Evolutionary conservation across 768 basidiomycete genomes (phyloP).

Genomic region (Hortiboletus flavorubellus): DNA sequence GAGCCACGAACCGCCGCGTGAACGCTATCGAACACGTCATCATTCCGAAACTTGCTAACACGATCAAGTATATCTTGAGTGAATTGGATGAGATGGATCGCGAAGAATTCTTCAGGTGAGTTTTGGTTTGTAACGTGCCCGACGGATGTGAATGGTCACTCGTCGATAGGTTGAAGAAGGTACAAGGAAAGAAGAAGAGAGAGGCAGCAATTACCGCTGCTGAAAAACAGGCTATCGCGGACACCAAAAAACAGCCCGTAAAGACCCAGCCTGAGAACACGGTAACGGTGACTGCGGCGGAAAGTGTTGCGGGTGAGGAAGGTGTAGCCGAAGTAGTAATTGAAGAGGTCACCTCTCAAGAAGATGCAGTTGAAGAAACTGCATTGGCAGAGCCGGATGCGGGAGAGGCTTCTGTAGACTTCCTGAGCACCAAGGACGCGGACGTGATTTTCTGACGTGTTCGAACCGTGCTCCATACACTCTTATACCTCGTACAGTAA

Average conservation of each 20-base stretch:
- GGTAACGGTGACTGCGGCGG: neutral
- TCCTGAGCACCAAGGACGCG: conserved; percentile 83
- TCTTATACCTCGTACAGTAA: conserved; percentile 13
- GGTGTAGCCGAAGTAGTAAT: conserved; percentile 16
- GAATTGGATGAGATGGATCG: conserved; percentile 99
- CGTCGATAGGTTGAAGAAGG: conserved; percentile 79
- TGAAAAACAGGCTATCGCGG: conserved; percentile 13
- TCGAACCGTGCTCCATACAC: neutral
- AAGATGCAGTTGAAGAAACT: conserved; percentile 24
- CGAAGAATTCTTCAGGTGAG: conserved; percentile 87
- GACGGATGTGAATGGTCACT: neutral
- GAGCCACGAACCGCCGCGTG: conserved; percentile 97
- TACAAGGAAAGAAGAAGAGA: conserved; percentile 95
- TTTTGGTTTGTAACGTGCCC: neutral
- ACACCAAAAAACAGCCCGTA: conserved; percentile 6
- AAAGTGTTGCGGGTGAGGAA: conserved; percentile 4
- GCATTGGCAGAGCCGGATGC: conserved; percentile 11
- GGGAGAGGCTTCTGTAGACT: conserved; percentile 46
- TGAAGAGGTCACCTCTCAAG: conserved; percentile 30
- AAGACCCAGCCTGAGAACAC: conserved; percentile 9
- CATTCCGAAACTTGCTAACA: conserved; percentile 94
- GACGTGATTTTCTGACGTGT: conserved; percentile 84
- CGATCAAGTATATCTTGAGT: conserved; percentile 95
- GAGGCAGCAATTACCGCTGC: conserved; percentile 50
- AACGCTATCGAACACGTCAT: conserved; percentile 98